Percentiles rank a stretch among this genome's conserved stretches.
These are phyloP conservation scores for Umbelopsis sp. DNA, from an alignment of 192 early-diverging fungal species.

Conservation along the genomic window DNA sequence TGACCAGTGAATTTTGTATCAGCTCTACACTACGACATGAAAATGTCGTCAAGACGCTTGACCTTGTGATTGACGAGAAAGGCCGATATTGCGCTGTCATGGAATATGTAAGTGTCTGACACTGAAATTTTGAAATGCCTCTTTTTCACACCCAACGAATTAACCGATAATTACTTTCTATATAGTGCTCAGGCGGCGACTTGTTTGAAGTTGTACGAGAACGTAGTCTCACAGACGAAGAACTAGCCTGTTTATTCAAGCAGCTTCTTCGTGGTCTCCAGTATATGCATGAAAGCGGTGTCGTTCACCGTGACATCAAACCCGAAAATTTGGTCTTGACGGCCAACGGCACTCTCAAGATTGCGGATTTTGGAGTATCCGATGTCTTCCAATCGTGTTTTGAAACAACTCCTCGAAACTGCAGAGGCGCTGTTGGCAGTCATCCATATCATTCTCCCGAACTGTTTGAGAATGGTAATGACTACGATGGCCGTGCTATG, in stretches of 20 bases:
- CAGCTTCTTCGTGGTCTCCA: conserved; percentile 87
- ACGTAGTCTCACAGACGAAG: conserved; percentile 66
- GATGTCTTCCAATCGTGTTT: conserved; percentile 89
- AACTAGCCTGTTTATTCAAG: conserved; percentile 93
- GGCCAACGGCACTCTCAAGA: conserved; percentile 78
- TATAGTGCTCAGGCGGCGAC: conserved; percentile 92
- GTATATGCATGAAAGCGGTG: conserved; percentile 91
- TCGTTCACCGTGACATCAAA: conserved; percentile 90
- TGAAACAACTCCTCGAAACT: conserved; percentile 69
- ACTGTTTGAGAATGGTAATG: conserved; percentile 59
- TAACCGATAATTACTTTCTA: conserved; percentile 20
- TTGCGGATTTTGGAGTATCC: conserved; percentile 97
- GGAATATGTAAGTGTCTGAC: conserved; percentile 52
- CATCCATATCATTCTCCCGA: conserved; percentile 98
- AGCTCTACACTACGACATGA: conserved; percentile 85
- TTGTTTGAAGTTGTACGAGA: conserved; percentile 81
- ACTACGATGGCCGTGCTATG: conserved; percentile 87
- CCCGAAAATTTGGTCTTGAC: conserved; percentile 88
- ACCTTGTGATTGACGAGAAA: conserved; percentile 90
- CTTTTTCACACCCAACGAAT: not conserved
- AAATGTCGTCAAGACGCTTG: conserved; percentile 91
- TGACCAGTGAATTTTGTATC: conserved; percentile 96
- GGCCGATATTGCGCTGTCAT: conserved; percentile 81
- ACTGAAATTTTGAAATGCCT: not conserved
- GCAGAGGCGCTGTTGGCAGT: conserved; percentile 87